phyloP scores from a whole-genome alignment of 306 rosid species.

The Cucurbita moschata region DNA sequence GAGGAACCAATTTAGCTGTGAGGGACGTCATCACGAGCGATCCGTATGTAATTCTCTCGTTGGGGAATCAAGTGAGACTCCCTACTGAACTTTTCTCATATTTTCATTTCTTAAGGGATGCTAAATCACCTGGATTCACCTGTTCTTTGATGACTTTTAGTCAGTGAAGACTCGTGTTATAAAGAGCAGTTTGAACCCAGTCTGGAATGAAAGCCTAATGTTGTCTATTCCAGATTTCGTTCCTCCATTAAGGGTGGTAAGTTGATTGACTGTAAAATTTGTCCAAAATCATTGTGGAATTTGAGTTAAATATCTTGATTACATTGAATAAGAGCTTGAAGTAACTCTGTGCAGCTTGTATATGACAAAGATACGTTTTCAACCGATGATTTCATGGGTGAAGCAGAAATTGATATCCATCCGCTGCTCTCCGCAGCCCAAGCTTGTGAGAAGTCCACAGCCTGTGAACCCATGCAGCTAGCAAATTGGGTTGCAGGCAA shows the following conservation, averaged over 20 bases:
- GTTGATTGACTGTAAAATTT: conserved; percentile 1
- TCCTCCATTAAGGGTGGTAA: conserved; percentile 90
- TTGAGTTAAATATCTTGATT: neutral
- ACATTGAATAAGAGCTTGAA: neutral
- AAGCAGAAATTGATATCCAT: conserved; percentile 85
- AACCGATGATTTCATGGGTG: conserved; percentile 91
- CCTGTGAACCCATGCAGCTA: conserved; percentile 30
- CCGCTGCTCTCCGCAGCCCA: conserved; percentile 70
- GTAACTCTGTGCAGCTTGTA: conserved; percentile 46
- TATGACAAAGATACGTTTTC: conserved; percentile 80
- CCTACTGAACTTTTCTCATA: neutral
- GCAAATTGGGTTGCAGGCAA: conserved; percentile 54
- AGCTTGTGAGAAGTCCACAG: conserved; percentile 42
- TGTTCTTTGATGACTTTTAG: conserved; percentile 26
- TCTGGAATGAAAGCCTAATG: conserved; percentile 91
- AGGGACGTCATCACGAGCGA: conserved; percentile 83
- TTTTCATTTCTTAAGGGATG: neutral
- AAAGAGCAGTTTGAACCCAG: conserved; percentile 77
- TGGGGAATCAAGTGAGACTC: conserved; percentile 83
- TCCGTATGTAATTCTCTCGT: conserved; percentile 77
- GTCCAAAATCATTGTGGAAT: neutral
- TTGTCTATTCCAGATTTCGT: conserved; percentile 71
- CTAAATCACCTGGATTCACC: neutral
- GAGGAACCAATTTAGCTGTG: conserved; percentile 70
- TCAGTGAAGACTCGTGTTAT: conserved; percentile 85